Evolutionary conservation across 805 yeast species (phyloP), one percentile per base, ranked within the genome.

Genomic region (Naumovozyma castellii): DNA sequence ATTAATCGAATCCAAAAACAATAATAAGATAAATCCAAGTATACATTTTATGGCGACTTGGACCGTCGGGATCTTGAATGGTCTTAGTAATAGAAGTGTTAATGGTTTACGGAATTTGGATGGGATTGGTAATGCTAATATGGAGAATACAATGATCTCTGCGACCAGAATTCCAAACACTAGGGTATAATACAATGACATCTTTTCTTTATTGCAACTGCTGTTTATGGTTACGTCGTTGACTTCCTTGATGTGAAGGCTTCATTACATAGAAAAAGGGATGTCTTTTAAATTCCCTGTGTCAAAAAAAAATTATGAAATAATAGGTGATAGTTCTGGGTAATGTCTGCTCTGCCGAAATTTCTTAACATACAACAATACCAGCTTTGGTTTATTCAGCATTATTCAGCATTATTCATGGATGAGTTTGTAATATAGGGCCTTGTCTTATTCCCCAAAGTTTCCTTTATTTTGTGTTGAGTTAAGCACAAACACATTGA

Each of bases 1-100:
- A 64, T 85, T 87, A 47, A 87, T 80, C 2, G 96, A 78, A 61
- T 92, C 99, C 39, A 85, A 62, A 59, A 92, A 92, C 46, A 92
- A 70, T 27, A 92, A 75, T 34, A 84, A 66, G 15, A 92, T 83
- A 66, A 90, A 92, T 3, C 81, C 87, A 43, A 90, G 70, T 3
- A 86, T 68, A 62, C 94, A 86, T 59, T 84, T 83, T 48, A 86
- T 68, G 3, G 86, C 79, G 47, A 86, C 75, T 53, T 80, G 83
- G 43, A 87, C 75, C 49, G 81, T 77, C 47, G 78, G 77, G 38
- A 78, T 73, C 37, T 75, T 69, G 65, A 83, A 83, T 8, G 94
- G 92, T 32, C 74, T 73, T 22, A 81, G 68, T 20, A 84, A 65
- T 1, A 79, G 66, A 17, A 68, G 60, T 42, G 90, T 71, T 18